A percentile compares a stretch with the other conserved stretches of the same genome.
Evolutionary conservation across 1,139 yeast species (phyloP).

Genomic region (Pneumocystis sp.): DNA sequence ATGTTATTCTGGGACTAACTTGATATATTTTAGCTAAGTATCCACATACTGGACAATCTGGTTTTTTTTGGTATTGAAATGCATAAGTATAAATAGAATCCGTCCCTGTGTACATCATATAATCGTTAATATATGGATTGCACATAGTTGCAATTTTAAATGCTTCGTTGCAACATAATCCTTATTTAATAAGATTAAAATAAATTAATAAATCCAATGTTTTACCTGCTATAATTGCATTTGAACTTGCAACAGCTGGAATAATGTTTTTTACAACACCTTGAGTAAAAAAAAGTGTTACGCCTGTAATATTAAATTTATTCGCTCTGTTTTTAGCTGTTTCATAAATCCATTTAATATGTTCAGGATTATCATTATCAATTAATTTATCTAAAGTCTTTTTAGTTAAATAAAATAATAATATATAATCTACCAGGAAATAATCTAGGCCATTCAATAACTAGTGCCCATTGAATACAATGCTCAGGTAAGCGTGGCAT

Average conservation of each 20-base stretch:
- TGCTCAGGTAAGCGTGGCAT: slow-evolving; percentile 91
- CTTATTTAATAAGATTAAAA: slow-evolving; percentile 21
- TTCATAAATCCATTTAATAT: slow-evolving; percentile 50
- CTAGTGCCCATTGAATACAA: slow-evolving; percentile 83
- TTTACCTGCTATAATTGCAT: slow-evolving; percentile 59
- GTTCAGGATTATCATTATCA: slow-evolving; percentile 57
- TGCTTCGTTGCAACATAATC: slow-evolving; percentile 78
- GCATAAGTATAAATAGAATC: slow-evolving; percentile 63
- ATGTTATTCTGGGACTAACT: slow-evolving; percentile 29
- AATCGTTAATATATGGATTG: slow-evolving; percentile 57
- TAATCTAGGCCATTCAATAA: slow-evolving; percentile 53
- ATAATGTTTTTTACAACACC: slow-evolving; percentile 88
- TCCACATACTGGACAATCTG: slow-evolving; percentile 67
- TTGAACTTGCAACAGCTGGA: slow-evolving; percentile 90
- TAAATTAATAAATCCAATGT: not conserved
- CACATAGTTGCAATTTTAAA: slow-evolving; percentile 59
- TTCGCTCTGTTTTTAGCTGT: slow-evolving; percentile 46
- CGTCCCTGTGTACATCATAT: slow-evolving; percentile 77
- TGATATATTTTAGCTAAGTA: slow-evolving; percentile 25
- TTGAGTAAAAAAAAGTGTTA: slow-evolving; percentile 53
- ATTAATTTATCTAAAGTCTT: slow-evolving; percentile 17
- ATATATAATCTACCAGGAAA: slow-evolving; percentile 25
- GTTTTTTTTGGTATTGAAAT: slow-evolving; percentile 44
- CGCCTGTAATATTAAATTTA: slow-evolving; percentile 51
- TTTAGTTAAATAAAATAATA: not conserved